These are phyloP conservation scores for Stephanodiscus minutulus DNA, from an alignment of 108 stramenopile species.

Conservation along the genomic window DNA sequence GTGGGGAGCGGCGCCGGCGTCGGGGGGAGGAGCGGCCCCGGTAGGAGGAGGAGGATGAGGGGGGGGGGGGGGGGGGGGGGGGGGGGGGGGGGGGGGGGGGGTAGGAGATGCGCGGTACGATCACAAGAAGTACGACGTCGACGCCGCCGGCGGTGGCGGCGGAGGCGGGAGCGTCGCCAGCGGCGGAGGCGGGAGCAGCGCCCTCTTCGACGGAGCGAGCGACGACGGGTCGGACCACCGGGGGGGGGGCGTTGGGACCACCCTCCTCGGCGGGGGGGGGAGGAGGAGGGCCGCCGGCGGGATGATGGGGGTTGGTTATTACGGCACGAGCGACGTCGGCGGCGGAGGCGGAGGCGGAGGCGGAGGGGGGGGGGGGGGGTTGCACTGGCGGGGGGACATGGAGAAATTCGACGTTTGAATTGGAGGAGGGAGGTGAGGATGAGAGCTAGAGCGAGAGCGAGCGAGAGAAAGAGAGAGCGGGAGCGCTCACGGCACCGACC, in stretches of 20 bases:
- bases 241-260: neutral
- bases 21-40: no score
- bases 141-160: neutral
- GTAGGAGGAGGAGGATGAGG: neutral
- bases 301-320: no score
- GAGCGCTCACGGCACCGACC: no score
- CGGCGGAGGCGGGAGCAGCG: neutral
- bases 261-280: slow-evolving; percentile 21
- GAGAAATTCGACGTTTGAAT: slow-evolving; percentile 89
- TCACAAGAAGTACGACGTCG: slow-evolving; percentile 24
- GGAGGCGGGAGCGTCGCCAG: neutral
- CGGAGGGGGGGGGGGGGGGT: slow-evolving; percentile 41
- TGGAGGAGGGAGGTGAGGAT: no score
- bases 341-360: slow-evolving; percentile 43
- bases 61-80: neutral
- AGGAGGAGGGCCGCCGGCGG: no score
- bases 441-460: no score
- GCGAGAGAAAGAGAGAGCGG: no score
- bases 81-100: neutral
- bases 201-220: neutral
- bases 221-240: neutral
- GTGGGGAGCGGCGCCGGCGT: slow-evolving; percentile 2
- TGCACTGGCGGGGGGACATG: slow-evolving; percentile 69
- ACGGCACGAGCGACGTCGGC: slow-evolving; percentile 6
- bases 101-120: slow-evolving; percentile 10